Evolutionary conservation across 805 yeast species (phyloP).

Genomic region (Candida parachauliodes): DNA sequence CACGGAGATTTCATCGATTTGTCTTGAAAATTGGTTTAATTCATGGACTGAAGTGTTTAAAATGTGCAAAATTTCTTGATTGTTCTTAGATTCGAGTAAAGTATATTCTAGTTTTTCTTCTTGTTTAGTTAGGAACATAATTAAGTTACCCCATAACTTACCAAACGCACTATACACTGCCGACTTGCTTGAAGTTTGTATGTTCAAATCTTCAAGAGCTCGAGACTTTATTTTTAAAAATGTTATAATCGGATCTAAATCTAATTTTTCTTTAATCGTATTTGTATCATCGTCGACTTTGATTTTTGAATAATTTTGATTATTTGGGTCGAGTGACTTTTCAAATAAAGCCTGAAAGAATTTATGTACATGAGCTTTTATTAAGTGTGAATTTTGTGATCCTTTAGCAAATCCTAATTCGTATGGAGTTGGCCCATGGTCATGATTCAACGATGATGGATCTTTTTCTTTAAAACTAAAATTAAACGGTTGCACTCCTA

Average conservation of each 20-base stretch:
- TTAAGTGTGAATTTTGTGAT: constrained; percentile 20
- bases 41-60: constrained; percentile 8
- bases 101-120: constrained; percentile 22
- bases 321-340: constrained; percentile 2
- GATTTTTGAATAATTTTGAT: constrained; percentile 1
- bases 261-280: constrained; percentile 29
- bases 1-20: too few species aligned
- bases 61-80: constrained; percentile 2
- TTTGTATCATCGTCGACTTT: constrained; percentile 31
- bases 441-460: constrained; percentile 13
- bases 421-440: constrained; percentile 27
- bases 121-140: constrained; percentile 17
- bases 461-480: constrained; percentile 2
- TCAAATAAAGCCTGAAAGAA: constrained; percentile 11
- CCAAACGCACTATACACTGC: constrained; percentile 25
- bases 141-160: constrained; percentile 25
- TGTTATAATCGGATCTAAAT: constrained; percentile 29
- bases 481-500: constrained; percentile 19
- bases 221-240: constrained; percentile 26
- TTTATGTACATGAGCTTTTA: constrained; percentile 16
- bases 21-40: neutral
- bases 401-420: constrained; percentile 36
- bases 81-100: constrained; percentile 6
- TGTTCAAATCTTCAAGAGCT: constrained; percentile 23
- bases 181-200: constrained; percentile 23